Base-by-base conservation (phyloP, 23 red algal genomes). In the Chondrus crispus region DNA sequence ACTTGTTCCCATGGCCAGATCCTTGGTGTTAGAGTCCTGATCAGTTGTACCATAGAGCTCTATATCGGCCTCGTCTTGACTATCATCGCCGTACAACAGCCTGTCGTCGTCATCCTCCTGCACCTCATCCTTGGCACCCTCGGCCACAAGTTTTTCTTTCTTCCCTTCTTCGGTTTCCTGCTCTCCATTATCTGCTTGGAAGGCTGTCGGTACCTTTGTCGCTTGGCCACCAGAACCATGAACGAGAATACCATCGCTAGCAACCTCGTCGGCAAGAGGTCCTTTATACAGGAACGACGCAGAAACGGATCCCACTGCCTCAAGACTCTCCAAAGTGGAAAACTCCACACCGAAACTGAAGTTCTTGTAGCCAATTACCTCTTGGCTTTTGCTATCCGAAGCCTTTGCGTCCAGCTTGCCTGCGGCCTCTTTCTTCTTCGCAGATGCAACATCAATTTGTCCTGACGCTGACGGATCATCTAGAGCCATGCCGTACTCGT, bases 201-300 rank as follows among this genome's bases (percentile, higher is more conserved):
- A 3, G 12, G 29, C 54, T 28, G 12, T 33, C 32, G 10, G 40
- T 47, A 49, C 52, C 12, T 72, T 18, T 13, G 14, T 32, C 2
- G 19, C 46, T 52, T 80, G 46, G 51, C 46, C 35, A 54, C 57
- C 6, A 29, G 14, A 43, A 20, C 18, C 2, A 30, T 70, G 30
- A 76, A 46, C 35, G 36, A 89, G 48, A 50, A 89, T 49, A 8
- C 85, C 85, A 42, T 81, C 74, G 40, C 57, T 72, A 2, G 16
- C n/a, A 39, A 85, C 39, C 16, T 84, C 82, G n/a, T 32, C 62
- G 7, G 91, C 91, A 52, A 94, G 32, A 19, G 81, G 50, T 44
- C 91, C 91, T 16, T 51, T 62, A 48, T 94, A 94, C n/a, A 94
- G 69, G 53, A 43, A 94, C 37, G 91, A 81, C 24, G 62, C 46